phyloP scores from a whole-genome alignment of 192 early-diverging fungal species.

The Backusella tuberculispora region DNA sequence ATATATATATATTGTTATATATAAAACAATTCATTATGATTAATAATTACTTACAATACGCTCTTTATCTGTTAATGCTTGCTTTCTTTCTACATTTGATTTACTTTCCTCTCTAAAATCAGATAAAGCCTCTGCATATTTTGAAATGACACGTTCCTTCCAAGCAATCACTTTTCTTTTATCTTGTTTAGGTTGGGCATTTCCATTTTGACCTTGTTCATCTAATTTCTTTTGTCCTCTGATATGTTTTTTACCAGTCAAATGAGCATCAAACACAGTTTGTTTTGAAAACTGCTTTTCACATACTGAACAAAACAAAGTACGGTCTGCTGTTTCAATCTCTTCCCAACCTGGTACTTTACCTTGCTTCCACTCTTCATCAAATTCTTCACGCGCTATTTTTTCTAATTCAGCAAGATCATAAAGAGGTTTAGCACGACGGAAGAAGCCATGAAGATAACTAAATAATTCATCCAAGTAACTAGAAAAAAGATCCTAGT shows the following conservation, averaged over 20 bases:
- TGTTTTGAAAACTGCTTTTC: slow-evolving; percentile 83
- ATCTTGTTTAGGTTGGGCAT: slow-evolving; percentile 46
- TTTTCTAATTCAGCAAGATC: slow-evolving; percentile 61
- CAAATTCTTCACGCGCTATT: slow-evolving; percentile 58
- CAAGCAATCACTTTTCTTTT: slow-evolving; percentile 65
- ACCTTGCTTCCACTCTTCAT: slow-evolving; percentile 61
- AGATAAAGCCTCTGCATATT: slow-evolving; percentile 61
- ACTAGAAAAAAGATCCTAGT: slow-evolving; percentile 29
- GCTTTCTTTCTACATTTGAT: slow-evolving; percentile 88
- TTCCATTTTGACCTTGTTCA: slow-evolving; percentile 30
- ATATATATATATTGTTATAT: neutral
- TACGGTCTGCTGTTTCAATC: slow-evolving; percentile 43
- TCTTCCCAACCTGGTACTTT: slow-evolving; percentile 68
- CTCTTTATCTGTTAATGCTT: slow-evolving; percentile 88
- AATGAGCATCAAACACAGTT: slow-evolving; percentile 83
- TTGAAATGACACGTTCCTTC: slow-evolving; percentile 61
- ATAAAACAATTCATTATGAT: neutral
- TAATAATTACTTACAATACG: slow-evolving; percentile 55
- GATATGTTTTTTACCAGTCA: slow-evolving; percentile 90
- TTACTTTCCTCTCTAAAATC: slow-evolving; percentile 75
- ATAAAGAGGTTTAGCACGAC: slow-evolving; percentile 75
- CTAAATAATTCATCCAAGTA: slow-evolving; percentile 63
- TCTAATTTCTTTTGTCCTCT: slow-evolving; percentile 68
- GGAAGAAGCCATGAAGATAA: slow-evolving; percentile 80
- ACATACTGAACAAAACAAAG: slow-evolving; percentile 76